Conservation (phyloP, 805 yeast species). For the Naumovozyma dairenensis region DNA sequence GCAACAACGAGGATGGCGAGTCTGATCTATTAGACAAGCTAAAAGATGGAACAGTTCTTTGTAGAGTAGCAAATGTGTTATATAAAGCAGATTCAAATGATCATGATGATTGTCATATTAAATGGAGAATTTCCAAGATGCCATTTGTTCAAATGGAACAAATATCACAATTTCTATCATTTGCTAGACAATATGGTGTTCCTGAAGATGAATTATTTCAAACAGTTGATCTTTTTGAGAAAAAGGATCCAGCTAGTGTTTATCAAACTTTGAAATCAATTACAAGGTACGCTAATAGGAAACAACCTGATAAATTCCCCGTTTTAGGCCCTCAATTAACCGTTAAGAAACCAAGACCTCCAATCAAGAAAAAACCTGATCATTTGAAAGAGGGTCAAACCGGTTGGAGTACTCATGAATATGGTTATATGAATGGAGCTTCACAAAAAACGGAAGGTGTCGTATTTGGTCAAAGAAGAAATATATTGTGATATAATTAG, state of each 20-base stretch:
- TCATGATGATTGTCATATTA: slow-evolving; percentile 16
- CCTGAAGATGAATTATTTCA: slow-evolving; percentile 77
- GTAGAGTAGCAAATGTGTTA: slow-evolving; percentile 32
- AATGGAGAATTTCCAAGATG: slow-evolving; percentile 53
- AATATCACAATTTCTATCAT: slow-evolving; percentile 57
- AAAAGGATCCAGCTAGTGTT: slow-evolving; percentile 68
- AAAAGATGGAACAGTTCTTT: slow-evolving; percentile 53
- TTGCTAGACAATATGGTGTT: slow-evolving; percentile 55
- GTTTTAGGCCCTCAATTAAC: slow-evolving; percentile 52
- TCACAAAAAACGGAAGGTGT: slow-evolving; percentile 44
- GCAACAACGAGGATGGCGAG: slow-evolving; percentile 31
- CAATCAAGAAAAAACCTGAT: slow-evolving; percentile 46
- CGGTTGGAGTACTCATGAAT: slow-evolving; percentile 50
- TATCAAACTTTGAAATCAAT: slow-evolving; percentile 64
- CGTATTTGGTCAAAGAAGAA: slow-evolving; percentile 44
- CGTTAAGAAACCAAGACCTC: slow-evolving; percentile 39
- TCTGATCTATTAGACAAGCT: slow-evolving; percentile 46
- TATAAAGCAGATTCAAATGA: slow-evolving; percentile 33
- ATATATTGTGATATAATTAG: slow-evolving; percentile 25
- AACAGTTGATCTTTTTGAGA: slow-evolving; percentile 65
- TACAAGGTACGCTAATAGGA: slow-evolving; percentile 54
- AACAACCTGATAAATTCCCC: slow-evolving; percentile 38
- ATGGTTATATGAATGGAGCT: slow-evolving; percentile 52
- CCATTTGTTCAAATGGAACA: slow-evolving; percentile 81
- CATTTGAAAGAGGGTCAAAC: slow-evolving; percentile 31